These are phyloP conservation scores for Curvularia verruculosa DNA, from an alignment of 2,329 filamentous ascomycete species.

Conservation along the genomic window DNA sequence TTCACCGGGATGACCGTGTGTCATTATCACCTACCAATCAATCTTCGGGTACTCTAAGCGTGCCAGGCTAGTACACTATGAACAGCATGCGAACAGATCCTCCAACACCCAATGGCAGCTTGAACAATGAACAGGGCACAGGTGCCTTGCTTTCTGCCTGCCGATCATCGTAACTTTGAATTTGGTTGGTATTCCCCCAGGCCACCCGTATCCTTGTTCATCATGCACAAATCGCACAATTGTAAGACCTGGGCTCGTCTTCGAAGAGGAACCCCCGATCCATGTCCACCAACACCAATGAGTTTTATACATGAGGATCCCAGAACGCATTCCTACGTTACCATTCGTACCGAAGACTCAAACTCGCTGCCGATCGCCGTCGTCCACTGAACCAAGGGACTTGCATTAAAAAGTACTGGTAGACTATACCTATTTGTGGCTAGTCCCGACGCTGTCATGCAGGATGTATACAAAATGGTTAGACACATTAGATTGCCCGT, in stretches of 20 bases:
- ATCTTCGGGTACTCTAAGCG: background rate
- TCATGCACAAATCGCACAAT: background rate
- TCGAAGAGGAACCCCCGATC: background rate
- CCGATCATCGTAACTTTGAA: background rate
- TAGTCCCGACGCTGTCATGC: background rate
- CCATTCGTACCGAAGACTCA: background rate
- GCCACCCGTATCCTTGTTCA: background rate
- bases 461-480: background rate
- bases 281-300: background rate
- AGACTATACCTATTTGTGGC: background rate
- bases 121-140: background rate
- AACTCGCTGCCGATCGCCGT: background rate
- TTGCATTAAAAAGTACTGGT: background rate
- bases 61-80: constrained; percentile 18
- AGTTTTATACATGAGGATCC: background rate
- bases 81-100: constrained; percentile 18
- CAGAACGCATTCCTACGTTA: background rate
- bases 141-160: background rate
- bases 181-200: background rate
- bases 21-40: background rate
- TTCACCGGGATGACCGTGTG: constrained; percentile 1
- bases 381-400: background rate
- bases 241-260: background rate
- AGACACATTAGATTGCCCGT: background rate
- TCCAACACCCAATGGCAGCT: constrained; percentile 1